Base-by-base conservation (phyloP, 345 rosid genomes). In the Psidium friedrichsthalianum region DNA sequence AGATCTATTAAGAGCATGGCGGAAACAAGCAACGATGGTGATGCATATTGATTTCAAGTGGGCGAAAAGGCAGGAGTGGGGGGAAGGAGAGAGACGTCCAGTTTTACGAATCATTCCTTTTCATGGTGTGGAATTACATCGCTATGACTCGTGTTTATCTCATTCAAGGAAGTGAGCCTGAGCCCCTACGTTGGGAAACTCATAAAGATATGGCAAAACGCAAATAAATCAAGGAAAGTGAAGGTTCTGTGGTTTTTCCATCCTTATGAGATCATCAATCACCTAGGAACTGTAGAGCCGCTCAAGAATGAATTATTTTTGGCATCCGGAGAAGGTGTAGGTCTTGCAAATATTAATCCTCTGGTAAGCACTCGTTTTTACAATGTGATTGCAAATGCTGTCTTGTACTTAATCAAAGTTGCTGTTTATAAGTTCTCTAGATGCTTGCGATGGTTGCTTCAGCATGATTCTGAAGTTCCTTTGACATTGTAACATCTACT, bases 171-270 rank as follows among this genome's bases (percentile, higher is more conserved):
- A 84, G 78, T 9, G 93, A 92, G 84, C 74, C 89, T 0, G 95
- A 93, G 90, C 98, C 97, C 97, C 83, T 89, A 90, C 81, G 27
- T 97, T 53, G 99, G 97, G 57, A 97, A 91, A 83, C 89, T 97
- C 54, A 86, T 94, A 7, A 95, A 91, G 86, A 93, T 96, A 59
- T 96, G 98, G 96, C 98, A 97, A 89, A 82, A 59, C 64, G 15
- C 90, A 47, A 86, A 91, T 82, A 91, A 89, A 90, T 51, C 87
- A 5, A 95, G 90, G 87, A 91, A 84, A 88, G 93, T 93, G 83
- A 95, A 92, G 92, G 87, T 94, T 86, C 92, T 96, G 55, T 97
- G 99, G 99, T 94, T 93, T 86, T 92, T 95, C 87, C 94, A 88
- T 59, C 95, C 98, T 51, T 84, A 55, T 82, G 99, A 97, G 90